Evolutionary conservation across 2,329 filamentous ascomycete genomes (phyloP), one percentile per base, ranked within the genome.

Genomic region (Curvularia sp.): DNA sequence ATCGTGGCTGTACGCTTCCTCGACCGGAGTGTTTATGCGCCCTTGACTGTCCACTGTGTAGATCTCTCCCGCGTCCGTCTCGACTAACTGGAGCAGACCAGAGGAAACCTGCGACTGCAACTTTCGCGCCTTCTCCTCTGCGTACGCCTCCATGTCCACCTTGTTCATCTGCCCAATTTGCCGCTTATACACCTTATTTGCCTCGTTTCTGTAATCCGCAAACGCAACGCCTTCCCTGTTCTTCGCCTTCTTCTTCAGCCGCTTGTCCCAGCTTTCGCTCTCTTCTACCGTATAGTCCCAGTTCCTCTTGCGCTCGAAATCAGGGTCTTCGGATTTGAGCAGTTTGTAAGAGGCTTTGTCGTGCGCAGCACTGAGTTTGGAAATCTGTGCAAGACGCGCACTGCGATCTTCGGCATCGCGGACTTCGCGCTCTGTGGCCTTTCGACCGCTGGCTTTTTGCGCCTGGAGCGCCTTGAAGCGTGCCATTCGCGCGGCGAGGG

Each of bases 221-320:
- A 99, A 99, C 2, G 92, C 90, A 58, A 93, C 92, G 77, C 94
- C 89, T 75, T 97, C 92, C 61, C 90, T 85, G 71, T 91, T 89
- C 18, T 86, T 86, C 57, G 87, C 86, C 80, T 93, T 96, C 84
- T 96, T 96, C 72, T 89, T 91, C 76, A 96, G 81, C 30, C 93
- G 89, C 80, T 89, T 89, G 78, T 99, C 95, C 95, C 95, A 99
- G 66, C 86, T 87, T 80, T 97, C 95, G 68, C 88, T 91, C 80
- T 99, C 95, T 64, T 99, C 95, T 6, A 94, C 82, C 0, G 95
- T 99, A 91, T 95, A 99, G 80, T 98, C 95, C 95, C 95, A 99
- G 1, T 95, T 95, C 39, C 95, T 89, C 80, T 98, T 97, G 66
- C 95, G 91, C 83, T 99, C 95, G 73, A 98, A 99, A 77, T 98